A percentile compares a stretch with the other conserved stretches of the same genome.
phyloP scores from a whole-genome alignment of 768 basidiomycete species.

The Tricholoma hemisulphureum region DNA sequence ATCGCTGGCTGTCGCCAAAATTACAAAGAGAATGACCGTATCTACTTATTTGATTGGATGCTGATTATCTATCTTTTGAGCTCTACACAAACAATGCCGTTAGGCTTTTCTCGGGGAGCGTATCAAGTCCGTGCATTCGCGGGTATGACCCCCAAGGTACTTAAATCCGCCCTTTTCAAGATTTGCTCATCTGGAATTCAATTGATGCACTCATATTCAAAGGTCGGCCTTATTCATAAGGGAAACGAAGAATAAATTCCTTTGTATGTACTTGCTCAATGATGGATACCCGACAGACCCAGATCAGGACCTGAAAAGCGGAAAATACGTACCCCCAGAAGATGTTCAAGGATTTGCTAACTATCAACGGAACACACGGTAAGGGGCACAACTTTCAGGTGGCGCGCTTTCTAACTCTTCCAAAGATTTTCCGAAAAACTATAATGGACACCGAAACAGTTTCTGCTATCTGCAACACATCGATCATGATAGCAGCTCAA shows the following conservation, averaged over 20 bases:
- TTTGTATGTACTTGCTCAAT: not conserved
- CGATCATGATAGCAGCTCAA: too few relatives aligned
- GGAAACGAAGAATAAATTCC: not conserved
- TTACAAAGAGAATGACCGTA: not conserved
- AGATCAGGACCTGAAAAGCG: too few relatives aligned
- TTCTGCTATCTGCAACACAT: too few relatives aligned
- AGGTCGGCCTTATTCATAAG: not conserved
- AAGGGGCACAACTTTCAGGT: too few relatives aligned
- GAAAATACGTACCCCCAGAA: too few relatives aligned
- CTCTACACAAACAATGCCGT: not conserved
- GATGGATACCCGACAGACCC: too few relatives aligned
- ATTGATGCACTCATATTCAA: not conserved
- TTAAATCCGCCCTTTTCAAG: too few relatives aligned
- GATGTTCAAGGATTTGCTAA: too few relatives aligned
- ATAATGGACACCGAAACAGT: too few relatives aligned
- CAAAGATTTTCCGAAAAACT: too few relatives aligned
- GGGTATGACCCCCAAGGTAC: not conserved
- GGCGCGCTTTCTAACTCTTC: too few relatives aligned
- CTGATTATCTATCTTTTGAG: not conserved
- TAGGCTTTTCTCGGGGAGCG: not conserved
- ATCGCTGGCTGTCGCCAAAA: not conserved
- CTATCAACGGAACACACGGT: too few relatives aligned
- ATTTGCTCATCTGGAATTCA: not conserved
- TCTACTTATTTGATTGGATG: not conserved
- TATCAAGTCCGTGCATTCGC: not conserved